Base-by-base conservation (phyloP, 805 yeast genomes). In the Lipomyces starkeyi region DNA sequence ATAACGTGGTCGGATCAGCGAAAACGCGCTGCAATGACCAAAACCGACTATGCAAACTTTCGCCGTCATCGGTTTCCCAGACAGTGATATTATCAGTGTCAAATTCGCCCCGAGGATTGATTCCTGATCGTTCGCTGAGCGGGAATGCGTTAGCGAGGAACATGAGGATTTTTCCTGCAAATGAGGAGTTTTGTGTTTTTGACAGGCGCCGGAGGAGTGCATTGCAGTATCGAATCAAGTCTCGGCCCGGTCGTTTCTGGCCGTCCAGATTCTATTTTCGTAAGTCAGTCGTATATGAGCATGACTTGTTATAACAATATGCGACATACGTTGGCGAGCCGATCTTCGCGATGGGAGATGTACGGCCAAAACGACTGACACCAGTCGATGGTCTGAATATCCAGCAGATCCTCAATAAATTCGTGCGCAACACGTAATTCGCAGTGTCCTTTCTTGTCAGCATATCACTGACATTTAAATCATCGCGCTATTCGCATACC, bases 111-210 rank as follows among this genome's bases (percentile, higher is more conserved):
- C 77, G 74, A 17, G 76, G 74, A 60, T 79, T 79, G 17, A 79
- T 70, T 7, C 81, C 81, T n/a, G 79, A 75, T 54, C 76, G 74
- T 58, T 79, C 81, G 57, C 71, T 67, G 25, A 79, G 64, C 1
- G 81, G 79, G 62, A 79, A 79, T 2, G 80, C 81, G 13, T 74
- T 62, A 8, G 80, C 78, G 32, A 79, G 72, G 40, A 74, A 78
- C 56, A 75, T 75, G 47, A 78, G 74, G 43, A 79, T 74, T 61
- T 74, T 67, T 4, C 82, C 81, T 3, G 80, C 73, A 65, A 79
- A 79, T 17, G 66, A 69, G 0, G 79, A 73, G 59, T 79, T 76
- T 22, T 72, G 77, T 37, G 72, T 74, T 59, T 76, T 75, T 5
- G 80, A 78, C 20, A 79, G 68, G 32, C 81, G 68, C 20, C 76